A percentile compares a stretch with the other conserved stretches of the same genome.
Evolutionary conservation across 2,329 filamentous ascomycete genomes (phyloP).

Genomic region (Sphaerulina vaccinii): DNA sequence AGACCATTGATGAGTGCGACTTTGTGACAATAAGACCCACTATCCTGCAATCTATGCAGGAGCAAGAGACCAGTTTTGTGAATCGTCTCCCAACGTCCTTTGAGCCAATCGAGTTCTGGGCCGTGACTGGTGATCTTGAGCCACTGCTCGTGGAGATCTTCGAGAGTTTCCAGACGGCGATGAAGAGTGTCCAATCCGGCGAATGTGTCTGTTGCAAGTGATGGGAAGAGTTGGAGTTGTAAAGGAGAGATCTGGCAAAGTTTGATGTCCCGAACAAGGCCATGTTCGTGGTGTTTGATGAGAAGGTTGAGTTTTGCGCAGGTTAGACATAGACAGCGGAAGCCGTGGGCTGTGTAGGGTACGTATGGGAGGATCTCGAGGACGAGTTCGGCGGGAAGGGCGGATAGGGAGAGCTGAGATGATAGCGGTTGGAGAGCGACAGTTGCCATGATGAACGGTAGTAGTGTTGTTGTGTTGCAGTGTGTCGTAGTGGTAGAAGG

Average conservation of each 20-base stretch:
- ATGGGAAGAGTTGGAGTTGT: constrained; percentile 29
- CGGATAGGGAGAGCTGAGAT: constrained; percentile 9
- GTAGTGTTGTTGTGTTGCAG: neutral
- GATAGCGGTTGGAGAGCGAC: neutral
- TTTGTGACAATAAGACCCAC: constrained; percentile 22
- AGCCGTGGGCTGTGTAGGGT: constrained; percentile 28
- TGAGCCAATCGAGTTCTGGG: constrained; percentile 34
- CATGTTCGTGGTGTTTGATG: constrained; percentile 32
- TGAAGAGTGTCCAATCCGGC: constrained; percentile 25
- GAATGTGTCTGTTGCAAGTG: constrained; percentile 24
- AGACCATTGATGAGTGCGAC: constrained; percentile 31
- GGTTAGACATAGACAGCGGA: constrained; percentile 30
- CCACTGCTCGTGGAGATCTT: constrained; percentile 32
- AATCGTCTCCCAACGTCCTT: constrained; percentile 34
- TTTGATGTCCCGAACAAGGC: constrained; percentile 31
- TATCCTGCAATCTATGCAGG: constrained; percentile 36
- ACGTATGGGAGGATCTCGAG: constrained; percentile 36
- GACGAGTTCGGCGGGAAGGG: constrained; percentile 33
- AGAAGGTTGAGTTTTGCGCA: constrained; percentile 31
- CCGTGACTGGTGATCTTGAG: constrained; percentile 30
- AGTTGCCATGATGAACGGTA: neutral
- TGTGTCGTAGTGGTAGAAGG: neutral
- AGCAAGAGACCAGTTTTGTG: constrained; percentile 36
- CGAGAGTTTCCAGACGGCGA: constrained; percentile 24
- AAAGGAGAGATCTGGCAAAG: constrained; percentile 12